Conservation (phyloP, 2,329 filamentous ascomycete species). For the Scytalidium sp. region DNA sequence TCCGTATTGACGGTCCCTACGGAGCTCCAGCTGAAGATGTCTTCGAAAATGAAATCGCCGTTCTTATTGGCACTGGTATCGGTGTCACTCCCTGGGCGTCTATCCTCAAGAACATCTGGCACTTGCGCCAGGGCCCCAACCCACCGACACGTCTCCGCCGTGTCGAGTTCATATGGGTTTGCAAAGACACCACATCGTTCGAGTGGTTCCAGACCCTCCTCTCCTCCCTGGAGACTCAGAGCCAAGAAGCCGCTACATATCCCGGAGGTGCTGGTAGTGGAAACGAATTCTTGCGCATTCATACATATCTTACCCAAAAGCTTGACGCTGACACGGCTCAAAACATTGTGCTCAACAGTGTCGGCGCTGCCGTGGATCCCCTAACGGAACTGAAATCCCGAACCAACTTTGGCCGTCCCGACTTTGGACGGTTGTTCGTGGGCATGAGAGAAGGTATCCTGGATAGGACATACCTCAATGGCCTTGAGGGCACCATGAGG, state of each 20-base stretch:
- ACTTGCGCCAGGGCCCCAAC: slow-evolving; percentile 85
- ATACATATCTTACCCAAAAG: slow-evolving; percentile 94
- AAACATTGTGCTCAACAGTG: slow-evolving; percentile 95
- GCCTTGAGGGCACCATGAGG: slow-evolving; percentile 70
- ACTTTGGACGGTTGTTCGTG: slow-evolving; percentile 77
- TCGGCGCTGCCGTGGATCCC: slow-evolving; percentile 83
- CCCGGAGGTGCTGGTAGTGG: slow-evolving; percentile 60
- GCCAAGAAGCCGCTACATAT: slow-evolving; percentile 63
- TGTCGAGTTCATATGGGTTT: slow-evolving; percentile 99
- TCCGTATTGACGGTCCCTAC: slow-evolving; percentile 93
- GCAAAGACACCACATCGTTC: slow-evolving; percentile 91
- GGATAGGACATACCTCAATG: slow-evolving; percentile 80
- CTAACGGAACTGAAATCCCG: slow-evolving; percentile 85
- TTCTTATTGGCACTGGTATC: slow-evolving; percentile 83
- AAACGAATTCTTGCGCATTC: slow-evolving; percentile 87
- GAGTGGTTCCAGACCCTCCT: slow-evolving; percentile 98
- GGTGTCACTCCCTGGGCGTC: slow-evolving; percentile 84
- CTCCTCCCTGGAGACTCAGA: slow-evolving; percentile 85
- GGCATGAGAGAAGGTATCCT: slow-evolving; percentile 87
- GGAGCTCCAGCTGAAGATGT: slow-evolving; percentile 97
- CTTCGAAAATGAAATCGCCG: slow-evolving; percentile 87
- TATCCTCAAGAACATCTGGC: slow-evolving; percentile 97
- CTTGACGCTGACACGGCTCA: slow-evolving; percentile 89
- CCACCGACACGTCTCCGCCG: slow-evolving; percentile 84
- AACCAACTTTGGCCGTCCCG: slow-evolving; percentile 92